Evolutionary conservation across 2,329 filamentous ascomycete species (phyloP).

Genomic region (Pseudocercospora eumusae): DNA sequence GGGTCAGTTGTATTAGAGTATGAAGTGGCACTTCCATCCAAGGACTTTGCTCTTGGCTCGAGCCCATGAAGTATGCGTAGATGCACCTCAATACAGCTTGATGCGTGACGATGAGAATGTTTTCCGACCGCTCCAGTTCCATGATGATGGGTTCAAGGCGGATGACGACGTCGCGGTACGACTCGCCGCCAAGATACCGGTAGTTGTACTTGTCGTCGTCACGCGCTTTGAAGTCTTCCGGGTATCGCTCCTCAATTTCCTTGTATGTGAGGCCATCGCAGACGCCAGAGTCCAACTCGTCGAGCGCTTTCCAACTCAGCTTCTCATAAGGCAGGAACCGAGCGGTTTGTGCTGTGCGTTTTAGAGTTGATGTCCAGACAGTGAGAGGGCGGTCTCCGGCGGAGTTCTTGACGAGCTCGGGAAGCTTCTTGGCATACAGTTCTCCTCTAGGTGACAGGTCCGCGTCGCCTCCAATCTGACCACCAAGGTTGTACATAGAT

Average conservation of each 20-base stretch:
- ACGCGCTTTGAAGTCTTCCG: conserved; percentile 90
- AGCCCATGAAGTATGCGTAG: conserved; percentile 98
- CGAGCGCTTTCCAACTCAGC: conserved; percentile 96
- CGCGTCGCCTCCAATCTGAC: conserved; percentile 90
- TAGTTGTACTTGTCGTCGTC: conserved; percentile 99
- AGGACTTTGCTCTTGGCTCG: conserved; percentile 84
- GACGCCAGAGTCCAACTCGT: conserved; percentile 93
- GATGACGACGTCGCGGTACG: conserved; percentile 94
- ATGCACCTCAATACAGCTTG: conserved; percentile 96
- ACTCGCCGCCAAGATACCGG: conserved; percentile 94
- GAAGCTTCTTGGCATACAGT: conserved; percentile 81
- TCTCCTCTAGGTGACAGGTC: conserved; percentile 83
- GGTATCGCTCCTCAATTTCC: conserved; percentile 86
- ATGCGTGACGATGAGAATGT: conserved; percentile 97
- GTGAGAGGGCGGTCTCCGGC: conserved; percentile 74
- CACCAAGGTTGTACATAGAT: conserved; percentile 85
- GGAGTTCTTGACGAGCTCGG: conserved; percentile 79
- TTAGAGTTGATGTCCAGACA: conserved; percentile 74
- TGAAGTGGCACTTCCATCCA: conserved; percentile 99
- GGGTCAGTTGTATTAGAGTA: conserved; percentile 93
- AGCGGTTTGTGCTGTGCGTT: conserved; percentile 88
- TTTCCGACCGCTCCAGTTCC: conserved; percentile 94
- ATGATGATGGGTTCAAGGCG: conserved; percentile 98
- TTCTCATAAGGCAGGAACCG: conserved; percentile 90
- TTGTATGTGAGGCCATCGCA: conserved; percentile 96